Base-by-base conservation (phyloP, 495 filamentous ascomycete genomes). In the Aspergillus heteromorphus region DNA sequence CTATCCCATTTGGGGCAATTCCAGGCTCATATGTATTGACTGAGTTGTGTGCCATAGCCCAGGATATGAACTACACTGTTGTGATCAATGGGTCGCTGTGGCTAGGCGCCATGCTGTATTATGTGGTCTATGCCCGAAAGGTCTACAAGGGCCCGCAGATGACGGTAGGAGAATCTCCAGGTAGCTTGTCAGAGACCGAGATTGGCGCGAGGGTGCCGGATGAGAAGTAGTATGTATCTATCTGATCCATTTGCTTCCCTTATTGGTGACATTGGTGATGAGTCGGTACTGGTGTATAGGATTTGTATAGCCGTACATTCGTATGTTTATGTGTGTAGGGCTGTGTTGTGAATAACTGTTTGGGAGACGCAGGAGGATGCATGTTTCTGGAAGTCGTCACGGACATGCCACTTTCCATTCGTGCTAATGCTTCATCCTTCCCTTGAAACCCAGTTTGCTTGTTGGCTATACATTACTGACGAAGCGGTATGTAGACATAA, bases 121-220 rank as follows among this genome's bases (percentile, higher is more conserved):
- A 86, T 65, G 71, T 79, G 63, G 61, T 88, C 4, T 75, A 81
- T 59, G 87, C 86, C 0, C 75, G 74, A 25, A 87, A 87, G 65
- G 87, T 83, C 72, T 91, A 87, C 62, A 84, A 84, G 53, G 86
- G 87, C 0, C 87, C 87, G 0, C 84, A 85, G 64, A 79, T 86
- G 53, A 89, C 87, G 43, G 67, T 87, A 27, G 19, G 51, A 13
- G 40, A 13, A 31, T 55, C 56, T 9, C 42, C 51, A 4, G 23
- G 23, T 25, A 53, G 47, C 18, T 48, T 49, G 5, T 50, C 59
- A 13, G 53, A 62, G 49, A 56, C 55, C 9, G 45, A 55, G 16
- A 11, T 53, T 4, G 16, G 43, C 40, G 18, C 23, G 21, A 17
- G 36, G 11, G 19, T 27, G 29, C 11, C 16, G 14, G 45, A 23